These are phyloP conservation scores for Singerocomus inundabilis DNA, from an alignment of 1,284 basidiomycete species.

Conservation along the genomic window DNA sequence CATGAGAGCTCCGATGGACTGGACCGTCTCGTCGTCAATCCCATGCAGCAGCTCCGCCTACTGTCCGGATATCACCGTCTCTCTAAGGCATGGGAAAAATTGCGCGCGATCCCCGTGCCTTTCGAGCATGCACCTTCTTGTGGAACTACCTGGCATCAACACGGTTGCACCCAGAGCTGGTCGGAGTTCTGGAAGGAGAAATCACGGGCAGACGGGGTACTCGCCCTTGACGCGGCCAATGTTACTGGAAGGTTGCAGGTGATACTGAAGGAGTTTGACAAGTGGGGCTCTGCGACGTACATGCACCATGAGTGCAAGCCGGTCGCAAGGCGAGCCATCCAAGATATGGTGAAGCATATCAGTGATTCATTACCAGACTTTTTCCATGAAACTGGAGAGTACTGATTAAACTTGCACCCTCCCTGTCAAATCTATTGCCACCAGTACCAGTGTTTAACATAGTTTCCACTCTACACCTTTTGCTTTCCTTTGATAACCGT, in stretches of 20 bases:
- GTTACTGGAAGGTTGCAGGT: constrained; percentile 59
- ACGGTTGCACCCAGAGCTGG: constrained; percentile 65
- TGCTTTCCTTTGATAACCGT: constrained; percentile 31
- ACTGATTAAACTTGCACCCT: constrained; percentile 10
- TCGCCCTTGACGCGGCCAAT: constrained; percentile 56
- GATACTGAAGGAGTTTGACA: constrained; percentile 60
- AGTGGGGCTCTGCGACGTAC: constrained; percentile 65
- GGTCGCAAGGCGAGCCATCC: constrained; percentile 52
- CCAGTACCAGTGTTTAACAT: neutral
- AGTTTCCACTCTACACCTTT: constrained; percentile 14
- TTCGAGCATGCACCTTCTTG: constrained; percentile 63
- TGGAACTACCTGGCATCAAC: constrained; percentile 65
- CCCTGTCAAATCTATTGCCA: neutral
- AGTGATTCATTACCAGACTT: constrained; percentile 59
- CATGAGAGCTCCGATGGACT: constrained; percentile 37
- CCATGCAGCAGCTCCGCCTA: constrained; percentile 57
- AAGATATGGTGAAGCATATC: constrained; percentile 50
- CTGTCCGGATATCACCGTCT: constrained; percentile 65
- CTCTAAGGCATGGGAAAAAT: constrained; percentile 57
- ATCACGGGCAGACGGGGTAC: constrained; percentile 55
- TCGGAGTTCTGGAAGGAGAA: constrained; percentile 69
- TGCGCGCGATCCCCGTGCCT: constrained; percentile 50
- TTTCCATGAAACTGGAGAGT: constrained; percentile 44
- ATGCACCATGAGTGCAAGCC: constrained; percentile 71
- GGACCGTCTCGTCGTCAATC: constrained; percentile 47